Evolutionary conservation across 75 land plant genomes (phyloP), one percentile per base, ranked within the genome.

Genomic region (Pinus taeda): DNA sequence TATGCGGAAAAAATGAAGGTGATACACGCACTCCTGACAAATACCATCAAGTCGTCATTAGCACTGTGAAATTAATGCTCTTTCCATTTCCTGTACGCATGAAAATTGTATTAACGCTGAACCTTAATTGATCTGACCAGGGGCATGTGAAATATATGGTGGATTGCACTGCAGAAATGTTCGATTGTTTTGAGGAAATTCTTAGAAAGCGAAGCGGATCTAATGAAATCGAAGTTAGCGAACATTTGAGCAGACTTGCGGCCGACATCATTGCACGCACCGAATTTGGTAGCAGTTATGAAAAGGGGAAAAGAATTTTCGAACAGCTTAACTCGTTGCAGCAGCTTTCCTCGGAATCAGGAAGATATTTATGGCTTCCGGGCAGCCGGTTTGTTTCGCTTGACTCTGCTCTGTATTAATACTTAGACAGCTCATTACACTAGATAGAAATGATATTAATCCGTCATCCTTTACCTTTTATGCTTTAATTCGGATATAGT

Each of bases 1-100:
- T 82, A 87, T 75, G 75, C 84, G 70, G 93, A 90, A 36, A 86
- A 90, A 59, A 84, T 95, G 76, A 95, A 93, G 93, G 97, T 93
- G 55, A 49, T 49, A 49, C 55, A 49, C 55, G 12, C 2, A 49
- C 55, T 1, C 53, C 11, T 45, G 11, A 45, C 8, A 45, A 6
- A 45, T 45, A 1, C 7, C 11, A 45, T 8, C 8, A 45, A 9
- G 1, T 49, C 55, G 11, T 9, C 12, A 9, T 49, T 49, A 49
- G 11, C 12, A 3, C 53, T 45, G 8, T 45, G 6, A 1, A 45
- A 0, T 7, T 7, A 45, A 45, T 45, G 53, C 9, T 8, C 9
- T 45, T 0, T 45, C 53, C 8, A 8, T 45, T 45, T 45, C 53
- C 8, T 7, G 53, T 45, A 45, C 1, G 53, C 9, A 45, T 7